phyloP scores from a whole-genome alignment of 1,284 basidiomycete species.

The Malassezia dermatis region DNA sequence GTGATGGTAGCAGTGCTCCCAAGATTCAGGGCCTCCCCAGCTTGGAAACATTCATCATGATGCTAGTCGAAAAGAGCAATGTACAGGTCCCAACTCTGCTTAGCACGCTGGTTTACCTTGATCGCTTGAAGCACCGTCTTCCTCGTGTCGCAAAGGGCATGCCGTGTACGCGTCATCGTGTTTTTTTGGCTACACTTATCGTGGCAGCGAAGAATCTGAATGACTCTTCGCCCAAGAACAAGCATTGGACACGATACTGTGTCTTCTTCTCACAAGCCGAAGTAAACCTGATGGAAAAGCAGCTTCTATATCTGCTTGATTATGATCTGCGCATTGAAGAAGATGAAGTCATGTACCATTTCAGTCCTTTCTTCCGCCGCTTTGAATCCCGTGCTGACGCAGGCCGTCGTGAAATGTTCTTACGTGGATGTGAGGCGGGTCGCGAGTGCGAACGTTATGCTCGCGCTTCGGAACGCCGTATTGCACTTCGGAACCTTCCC shows the following conservation, averaged over 20 bases:
- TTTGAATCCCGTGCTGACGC: conserved; percentile 40
- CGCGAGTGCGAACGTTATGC: conserved; percentile 42
- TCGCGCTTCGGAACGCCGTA: conserved; percentile 40
- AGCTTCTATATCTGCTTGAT: conserved; percentile 51
- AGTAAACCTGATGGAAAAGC: conserved; percentile 92
- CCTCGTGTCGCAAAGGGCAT: conserved; percentile 78
- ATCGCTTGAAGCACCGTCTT: conserved; percentile 69
- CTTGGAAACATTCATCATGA: conserved; percentile 76
- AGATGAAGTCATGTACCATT: conserved; percentile 45
- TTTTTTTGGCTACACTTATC: conserved; percentile 90
- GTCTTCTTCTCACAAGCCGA: conserved; percentile 57
- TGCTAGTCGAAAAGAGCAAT: conserved; percentile 72
- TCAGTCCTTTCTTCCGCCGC: conserved; percentile 44
- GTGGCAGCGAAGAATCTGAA: conserved; percentile 95
- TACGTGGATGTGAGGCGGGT: conserved; percentile 42
- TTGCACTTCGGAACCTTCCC: conserved; percentile 37
- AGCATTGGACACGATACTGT: conserved; percentile 63
- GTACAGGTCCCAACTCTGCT: conserved; percentile 86
- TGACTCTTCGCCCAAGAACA: conserved; percentile 77
- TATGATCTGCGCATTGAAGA: conserved; percentile 48
- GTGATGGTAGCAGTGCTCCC: background rate
- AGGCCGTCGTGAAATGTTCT: conserved; percentile 44
- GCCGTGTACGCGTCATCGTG: conserved; percentile 82
- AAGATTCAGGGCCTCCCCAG: conserved; percentile 53
- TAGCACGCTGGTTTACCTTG: conserved; percentile 83